Base-by-base conservation (phyloP, 257 asterid genomes). In the Knoxia roxburghii region DNA sequence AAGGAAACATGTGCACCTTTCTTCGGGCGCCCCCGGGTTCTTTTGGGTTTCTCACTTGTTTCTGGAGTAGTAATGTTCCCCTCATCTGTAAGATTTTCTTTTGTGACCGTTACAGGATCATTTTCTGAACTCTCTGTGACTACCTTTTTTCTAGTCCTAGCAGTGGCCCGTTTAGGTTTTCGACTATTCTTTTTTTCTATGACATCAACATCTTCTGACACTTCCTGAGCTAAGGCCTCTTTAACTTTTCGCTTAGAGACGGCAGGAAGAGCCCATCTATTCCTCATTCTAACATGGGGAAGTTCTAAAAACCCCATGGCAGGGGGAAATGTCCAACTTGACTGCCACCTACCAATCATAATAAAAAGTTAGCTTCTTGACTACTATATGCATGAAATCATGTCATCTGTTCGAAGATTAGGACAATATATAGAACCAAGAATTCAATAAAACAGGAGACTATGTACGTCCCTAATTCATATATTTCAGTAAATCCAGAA, bases 281-380 rank as follows among this genome's bases (percentile, higher is more conserved):
- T 57, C 72, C 74, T 76, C n/a, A 76, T 62, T 68, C 86, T 78
- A 70, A 41, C 69, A 61, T 75, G 72, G 74, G 76, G 86, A 82
- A 83, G 68, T 67, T 85, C 79, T 66, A 83, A 74, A 39, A 72
- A 20, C 72, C 85, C 82, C 70, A 77, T 57, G 72, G 54, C 69
- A 52, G 82, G 83, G 61, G 67, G 75, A 21, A 65, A 29, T 20
- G 54, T 78, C 77, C 81, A 83, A 72, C 72, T 84, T 62, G 79
- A 62, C 37, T 82, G 81, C 85, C 82, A 83, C 82, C 89, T 89
- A 78, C 83, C 80, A 68, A 74, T 72, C 70, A 27, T 50, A 12
- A 27, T 70, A 60, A 66, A 60, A 61, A 66, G 21, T 49, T n/a
- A 37, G 21, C n/a, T 62, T 45, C 55, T 73, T 30, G 55, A 35